Conservation (phyloP, 169 alveolate genomes). For the Plasmodium billcollinsi region DNA sequence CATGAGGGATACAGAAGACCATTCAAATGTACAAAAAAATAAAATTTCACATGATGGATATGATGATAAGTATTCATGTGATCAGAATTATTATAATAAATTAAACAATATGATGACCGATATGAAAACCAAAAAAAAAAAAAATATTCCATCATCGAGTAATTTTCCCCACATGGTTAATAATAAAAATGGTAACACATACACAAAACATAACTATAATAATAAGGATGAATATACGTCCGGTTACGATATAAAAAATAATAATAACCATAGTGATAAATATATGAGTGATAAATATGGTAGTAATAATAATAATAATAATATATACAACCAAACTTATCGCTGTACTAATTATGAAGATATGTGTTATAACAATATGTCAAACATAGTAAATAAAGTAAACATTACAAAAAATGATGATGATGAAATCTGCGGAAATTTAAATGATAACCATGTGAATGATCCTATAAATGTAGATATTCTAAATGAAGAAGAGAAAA, state of each 20-base stretch:
- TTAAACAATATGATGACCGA: no score
- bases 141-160: no score
- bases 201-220: conserved; percentile 1
- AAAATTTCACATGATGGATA: no score
- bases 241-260: not conserved
- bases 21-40: no score
- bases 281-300: not conserved
- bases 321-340: not conserved
- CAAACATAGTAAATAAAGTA: not conserved
- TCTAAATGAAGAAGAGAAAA: conserved; percentile 29
- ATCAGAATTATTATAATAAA: no score
- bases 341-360: not conserved
- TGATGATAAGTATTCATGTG: no score
- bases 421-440: not conserved
- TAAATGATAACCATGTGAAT: not conserved
- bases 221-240: not conserved
- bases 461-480: not conserved
- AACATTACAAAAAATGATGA: not conserved
- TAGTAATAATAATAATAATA: not conserved
- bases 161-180: not conserved
- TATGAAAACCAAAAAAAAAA: no score
- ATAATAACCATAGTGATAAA: not conserved
- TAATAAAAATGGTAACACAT: not conserved
- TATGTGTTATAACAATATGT: not conserved
- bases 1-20: no score